A percentile compares a stretch with the other conserved stretches of the same genome.
Conservation (phyloP, 495 filamentous ascomycete genomes). For the Apiosordaria backusii region DNA sequence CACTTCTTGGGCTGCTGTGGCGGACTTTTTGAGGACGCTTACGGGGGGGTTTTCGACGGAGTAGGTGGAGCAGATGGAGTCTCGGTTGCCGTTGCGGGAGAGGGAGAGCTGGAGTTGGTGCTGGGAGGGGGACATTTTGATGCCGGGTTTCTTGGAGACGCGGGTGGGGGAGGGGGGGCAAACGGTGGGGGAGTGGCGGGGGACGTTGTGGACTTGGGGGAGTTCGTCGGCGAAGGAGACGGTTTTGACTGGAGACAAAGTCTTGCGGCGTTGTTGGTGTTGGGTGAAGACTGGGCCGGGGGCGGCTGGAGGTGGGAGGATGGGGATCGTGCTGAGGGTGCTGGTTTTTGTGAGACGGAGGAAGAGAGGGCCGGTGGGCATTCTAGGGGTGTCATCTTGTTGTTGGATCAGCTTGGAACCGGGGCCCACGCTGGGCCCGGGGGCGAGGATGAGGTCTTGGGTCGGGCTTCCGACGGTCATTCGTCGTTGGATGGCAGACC, state of each 20-base stretch:
- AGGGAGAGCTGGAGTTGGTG: conserved; percentile 1
- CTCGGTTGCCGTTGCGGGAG: conserved; percentile 2
- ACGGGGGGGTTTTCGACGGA: conserved; percentile 19
- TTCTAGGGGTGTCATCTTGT: not conserved
- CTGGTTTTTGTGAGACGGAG: conserved; percentile 18
- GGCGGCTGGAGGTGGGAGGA: conserved; percentile 12
- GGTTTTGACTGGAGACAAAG: conserved; percentile 5
- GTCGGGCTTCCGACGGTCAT: not conserved
- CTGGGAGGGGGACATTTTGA: not conserved
- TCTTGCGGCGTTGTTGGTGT: not conserved
- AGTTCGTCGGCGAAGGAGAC: not conserved
- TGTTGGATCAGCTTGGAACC: not conserved
- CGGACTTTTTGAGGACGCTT: not conserved
- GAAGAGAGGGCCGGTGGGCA: conserved; percentile 15
- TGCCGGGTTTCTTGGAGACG: not conserved
- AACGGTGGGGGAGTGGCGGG: not conserved
- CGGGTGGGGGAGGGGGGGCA: not conserved
- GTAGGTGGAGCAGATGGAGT: conserved; percentile 20
- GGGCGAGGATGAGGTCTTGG: conserved; percentile 7
- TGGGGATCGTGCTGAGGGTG: conserved; percentile 20
- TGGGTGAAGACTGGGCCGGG: not conserved
- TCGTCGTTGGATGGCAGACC: not conserved
- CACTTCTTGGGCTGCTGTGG: conserved; percentile 5
- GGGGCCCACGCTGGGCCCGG: not conserved
- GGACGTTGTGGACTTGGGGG: not conserved